phyloP scores from a whole-genome alignment of 441 rosid genomes.

The Hura crepitans region DNA sequence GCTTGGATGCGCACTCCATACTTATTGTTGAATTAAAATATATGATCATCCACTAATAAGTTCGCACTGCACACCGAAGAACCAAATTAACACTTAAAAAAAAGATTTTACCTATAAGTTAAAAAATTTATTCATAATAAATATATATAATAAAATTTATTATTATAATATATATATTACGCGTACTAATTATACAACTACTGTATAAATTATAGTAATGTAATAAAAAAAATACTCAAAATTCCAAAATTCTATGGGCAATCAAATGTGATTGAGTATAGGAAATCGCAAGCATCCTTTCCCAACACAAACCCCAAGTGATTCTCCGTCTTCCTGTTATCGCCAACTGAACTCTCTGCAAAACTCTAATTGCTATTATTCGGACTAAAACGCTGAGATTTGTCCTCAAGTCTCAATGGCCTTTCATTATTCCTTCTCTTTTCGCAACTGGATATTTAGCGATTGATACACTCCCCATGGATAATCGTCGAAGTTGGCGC shows the following conservation, averaged over 20 bases:
- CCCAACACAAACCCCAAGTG: background rate
- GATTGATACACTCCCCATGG: slow-evolving; percentile 45
- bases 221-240: too few relatives aligned
- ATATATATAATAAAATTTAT: too few relatives aligned
- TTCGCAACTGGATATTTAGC: background rate
- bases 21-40: too few relatives aligned
- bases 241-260: background rate
- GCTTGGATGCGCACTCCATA: too few relatives aligned
- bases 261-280: background rate
- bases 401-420: background rate
- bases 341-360: background rate
- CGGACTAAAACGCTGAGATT: background rate
- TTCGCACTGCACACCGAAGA: too few relatives aligned
- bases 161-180: too few relatives aligned
- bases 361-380: background rate
- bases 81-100: too few relatives aligned
- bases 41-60: too few relatives aligned
- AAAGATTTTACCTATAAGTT: too few relatives aligned
- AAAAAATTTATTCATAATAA: too few relatives aligned
- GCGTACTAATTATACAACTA: too few relatives aligned
- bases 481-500: slow-evolving; percentile 59
- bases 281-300: background rate
- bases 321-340: background rate
- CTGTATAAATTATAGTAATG: too few relatives aligned
- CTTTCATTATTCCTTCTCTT: background rate